Conservation (phyloP, 768 basidiomycete species). For the Hypholoma sublateritium region DNA sequence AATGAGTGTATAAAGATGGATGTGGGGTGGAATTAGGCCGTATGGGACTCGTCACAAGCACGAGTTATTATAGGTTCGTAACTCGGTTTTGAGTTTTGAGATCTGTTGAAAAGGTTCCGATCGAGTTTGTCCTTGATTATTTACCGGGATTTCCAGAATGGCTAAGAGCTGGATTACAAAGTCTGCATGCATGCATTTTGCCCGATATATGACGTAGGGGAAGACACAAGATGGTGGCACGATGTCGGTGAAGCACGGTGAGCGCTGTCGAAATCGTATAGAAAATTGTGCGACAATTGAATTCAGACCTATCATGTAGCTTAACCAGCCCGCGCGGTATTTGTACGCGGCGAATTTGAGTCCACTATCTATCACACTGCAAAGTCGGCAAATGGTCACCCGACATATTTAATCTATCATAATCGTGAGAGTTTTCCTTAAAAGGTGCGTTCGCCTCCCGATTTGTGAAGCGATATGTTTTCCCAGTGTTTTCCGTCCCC, state of each 20-base stretch:
- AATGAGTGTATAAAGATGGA: background rate
- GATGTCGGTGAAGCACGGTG: background rate
- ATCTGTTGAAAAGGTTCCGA: background rate
- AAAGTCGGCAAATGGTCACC: background rate
- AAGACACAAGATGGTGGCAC: background rate
- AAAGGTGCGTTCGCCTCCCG: background rate
- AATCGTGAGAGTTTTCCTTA: slow-evolving; percentile 2
- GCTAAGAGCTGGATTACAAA: slow-evolving; percentile 1
- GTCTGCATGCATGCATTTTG: slow-evolving; percentile 2
- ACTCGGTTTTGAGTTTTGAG: background rate
- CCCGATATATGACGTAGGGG: background rate
- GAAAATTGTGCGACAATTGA: no score
- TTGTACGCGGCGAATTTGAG: background rate
- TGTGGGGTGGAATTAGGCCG: background rate
- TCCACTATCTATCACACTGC: background rate
- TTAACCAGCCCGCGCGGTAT: no score
- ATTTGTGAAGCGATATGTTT: slow-evolving; percentile 1
- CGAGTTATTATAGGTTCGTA: background rate
- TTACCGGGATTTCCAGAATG: background rate
- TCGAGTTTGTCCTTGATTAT: background rate
- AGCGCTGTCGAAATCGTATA: no score
- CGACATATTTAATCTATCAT: slow-evolving; percentile 5
- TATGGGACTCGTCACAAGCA: background rate
- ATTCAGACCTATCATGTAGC: no score
- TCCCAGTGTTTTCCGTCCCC: background rate